Percentiles rank a stretch among this genome's conserved stretches.
phyloP scores from a whole-genome alignment of 495 filamentous ascomycete genomes.

The Daldinia decipiens region DNA sequence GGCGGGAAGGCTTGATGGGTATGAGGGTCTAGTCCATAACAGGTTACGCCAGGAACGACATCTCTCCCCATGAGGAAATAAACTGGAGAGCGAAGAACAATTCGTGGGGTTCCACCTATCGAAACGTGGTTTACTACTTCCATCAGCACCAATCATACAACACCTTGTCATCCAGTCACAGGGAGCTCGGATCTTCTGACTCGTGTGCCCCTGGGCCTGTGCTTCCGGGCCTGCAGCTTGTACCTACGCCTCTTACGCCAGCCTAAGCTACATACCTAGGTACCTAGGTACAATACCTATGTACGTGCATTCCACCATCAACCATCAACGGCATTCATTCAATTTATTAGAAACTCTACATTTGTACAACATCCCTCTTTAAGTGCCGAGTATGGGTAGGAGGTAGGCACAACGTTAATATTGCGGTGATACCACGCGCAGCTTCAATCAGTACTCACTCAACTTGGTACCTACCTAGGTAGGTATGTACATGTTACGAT shows the following conservation, averaged over 20 bases:
- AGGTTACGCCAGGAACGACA: slow-evolving; percentile 13
- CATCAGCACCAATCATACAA: neutral
- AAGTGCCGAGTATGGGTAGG: neutral
- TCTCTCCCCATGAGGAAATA: slow-evolving; percentile 22
- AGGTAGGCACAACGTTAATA: neutral
- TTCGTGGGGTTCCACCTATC: slow-evolving; percentile 22
- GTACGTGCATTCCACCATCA: neutral
- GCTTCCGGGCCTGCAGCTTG: slow-evolving; percentile 7
- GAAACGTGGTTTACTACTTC: slow-evolving; percentile 32
- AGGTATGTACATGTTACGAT: neutral
- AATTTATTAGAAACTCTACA: slow-evolving; percentile 21
- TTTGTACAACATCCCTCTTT: neutral
- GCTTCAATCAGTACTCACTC: neutral
- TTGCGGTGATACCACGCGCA: neutral
- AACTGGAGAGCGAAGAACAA: slow-evolving; percentile 20
- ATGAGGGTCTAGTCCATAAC: slow-evolving; percentile 9
- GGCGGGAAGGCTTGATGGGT: slow-evolving; percentile 14
- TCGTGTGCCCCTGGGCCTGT: slow-evolving; percentile 18
- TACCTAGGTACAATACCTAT: neutral
- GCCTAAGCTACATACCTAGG: neutral
- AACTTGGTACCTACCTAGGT: too few relatives aligned
- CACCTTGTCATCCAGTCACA: slow-evolving; percentile 5
- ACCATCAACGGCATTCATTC: slow-evolving; percentile 10
- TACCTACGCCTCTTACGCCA: neutral
- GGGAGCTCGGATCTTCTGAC: neutral